These are phyloP conservation scores for Iris macrosiphon DNA, from an alignment of 106 monocot genomes.

Conservation along the genomic window DNA sequence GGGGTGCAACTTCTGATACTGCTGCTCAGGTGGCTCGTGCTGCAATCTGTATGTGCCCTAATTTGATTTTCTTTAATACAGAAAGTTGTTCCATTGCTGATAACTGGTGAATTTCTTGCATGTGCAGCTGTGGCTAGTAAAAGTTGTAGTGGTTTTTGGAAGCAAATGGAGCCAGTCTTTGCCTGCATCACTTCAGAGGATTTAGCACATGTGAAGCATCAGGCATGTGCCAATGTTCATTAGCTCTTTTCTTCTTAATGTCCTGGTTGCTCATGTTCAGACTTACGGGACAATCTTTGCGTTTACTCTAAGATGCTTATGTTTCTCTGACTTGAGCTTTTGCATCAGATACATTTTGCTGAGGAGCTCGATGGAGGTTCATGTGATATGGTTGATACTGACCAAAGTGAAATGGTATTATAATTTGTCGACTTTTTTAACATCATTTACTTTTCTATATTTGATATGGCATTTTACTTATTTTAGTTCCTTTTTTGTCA, in stretches of 20 bases:
- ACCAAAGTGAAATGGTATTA: slow-evolving; percentile 20
- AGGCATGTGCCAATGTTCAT: too few relatives aligned
- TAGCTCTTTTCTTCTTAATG: neutral
- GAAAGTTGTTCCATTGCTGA: neutral
- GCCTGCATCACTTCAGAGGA: slow-evolving; percentile 38
- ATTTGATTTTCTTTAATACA: neutral
- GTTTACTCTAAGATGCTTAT: too few relatives aligned
- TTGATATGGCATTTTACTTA: neutral
- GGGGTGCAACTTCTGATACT: too few relatives aligned
- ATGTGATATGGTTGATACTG: slow-evolving; percentile 22
- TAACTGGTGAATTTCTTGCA: neutral
- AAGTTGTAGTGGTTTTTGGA: slow-evolving; percentile 66
- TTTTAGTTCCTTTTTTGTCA: slow-evolving; percentile 7
- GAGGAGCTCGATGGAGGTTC: slow-evolving; percentile 58
- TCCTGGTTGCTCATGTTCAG: neutral
- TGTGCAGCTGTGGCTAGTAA: slow-evolving; percentile 33
- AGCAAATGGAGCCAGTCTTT: slow-evolving; percentile 58
- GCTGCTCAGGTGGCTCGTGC: slow-evolving; percentile 58
- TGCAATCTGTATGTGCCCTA: slow-evolving; percentile 30
- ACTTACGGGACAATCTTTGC: too few relatives aligned
- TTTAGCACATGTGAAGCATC: slow-evolving; percentile 41
- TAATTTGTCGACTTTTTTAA: too few relatives aligned
- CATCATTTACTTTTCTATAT: neutral
- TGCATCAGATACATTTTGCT: slow-evolving; percentile 57
- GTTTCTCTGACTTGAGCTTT: too few relatives aligned